Conservation (phyloP, 331 rosid genomes). For the Malus hybrid region DNA sequence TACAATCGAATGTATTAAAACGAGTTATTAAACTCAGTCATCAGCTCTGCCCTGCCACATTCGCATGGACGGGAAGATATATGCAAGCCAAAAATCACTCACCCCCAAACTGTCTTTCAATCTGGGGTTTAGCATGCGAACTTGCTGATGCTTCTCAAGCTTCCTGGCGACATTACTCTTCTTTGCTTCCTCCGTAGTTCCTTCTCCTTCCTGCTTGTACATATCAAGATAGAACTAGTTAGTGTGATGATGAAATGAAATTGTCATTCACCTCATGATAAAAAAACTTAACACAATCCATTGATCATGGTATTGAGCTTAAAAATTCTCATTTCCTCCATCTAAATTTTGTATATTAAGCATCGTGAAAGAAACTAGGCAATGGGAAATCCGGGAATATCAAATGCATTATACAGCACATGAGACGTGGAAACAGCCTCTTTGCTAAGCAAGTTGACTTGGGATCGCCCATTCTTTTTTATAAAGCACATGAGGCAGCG, state of each 20-base stretch:
- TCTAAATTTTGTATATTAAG: too few relatives aligned
- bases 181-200: conserved; percentile 24
- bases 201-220: conserved; percentile 31
- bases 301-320: too few relatives aligned
- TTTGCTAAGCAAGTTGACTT: too few relatives aligned
- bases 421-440: too few relatives aligned
- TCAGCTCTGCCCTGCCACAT: conserved; percentile 32
- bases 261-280: too few relatives aligned
- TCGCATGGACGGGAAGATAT: conserved; percentile 37
- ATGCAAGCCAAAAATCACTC: conserved; percentile 34
- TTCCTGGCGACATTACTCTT: conserved; percentile 32
- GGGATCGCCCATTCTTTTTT: too few relatives aligned
- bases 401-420: too few relatives aligned
- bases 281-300: too few relatives aligned
- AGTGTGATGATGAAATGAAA: not conserved
- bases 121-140: conserved; percentile 25
- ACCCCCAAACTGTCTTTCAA: conserved; percentile 33
- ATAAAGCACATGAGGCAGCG: too few relatives aligned
- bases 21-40: conserved; percentile 10
- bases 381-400: rapidly evolving
- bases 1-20: not conserved
- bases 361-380: too few relatives aligned
- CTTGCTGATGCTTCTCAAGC: conserved; percentile 34
- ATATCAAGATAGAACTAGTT: not conserved
- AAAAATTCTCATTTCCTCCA: too few relatives aligned